Evolutionary conservation across 306 rosid genomes (phyloP).

Genomic region (Trifolium subterraneum): DNA sequence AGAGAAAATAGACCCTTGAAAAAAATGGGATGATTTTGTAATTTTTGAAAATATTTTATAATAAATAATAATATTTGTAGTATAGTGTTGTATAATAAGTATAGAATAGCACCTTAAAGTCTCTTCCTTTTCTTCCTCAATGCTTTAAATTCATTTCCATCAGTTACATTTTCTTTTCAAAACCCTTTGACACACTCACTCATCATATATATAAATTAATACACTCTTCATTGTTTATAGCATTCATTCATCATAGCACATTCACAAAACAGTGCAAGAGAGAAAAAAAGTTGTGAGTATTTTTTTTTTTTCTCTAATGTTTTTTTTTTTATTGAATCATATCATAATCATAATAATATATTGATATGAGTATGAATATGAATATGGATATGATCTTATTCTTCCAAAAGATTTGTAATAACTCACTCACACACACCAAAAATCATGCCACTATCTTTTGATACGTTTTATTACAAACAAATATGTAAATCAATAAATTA

Average conservation of each 20-base stretch:
- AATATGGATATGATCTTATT: not conserved
- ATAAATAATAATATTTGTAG: not conserved
- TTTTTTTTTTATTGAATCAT: not conserved
- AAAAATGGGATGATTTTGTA: not conserved
- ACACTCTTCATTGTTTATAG: too few species aligned
- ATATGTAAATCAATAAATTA: slow-evolving; percentile 32
- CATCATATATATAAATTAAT: slow-evolving; percentile 5
- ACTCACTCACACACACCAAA: slow-evolving; percentile 49
- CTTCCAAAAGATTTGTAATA: slow-evolving; percentile 57
- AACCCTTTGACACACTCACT: slow-evolving; percentile 3
- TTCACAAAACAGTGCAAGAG: slow-evolving; percentile 17
- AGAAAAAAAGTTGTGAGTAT: not conserved
- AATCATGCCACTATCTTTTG: slow-evolving; percentile 60
- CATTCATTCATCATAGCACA: slow-evolving; percentile 32
- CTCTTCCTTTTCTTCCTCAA: slow-evolving; percentile 45
- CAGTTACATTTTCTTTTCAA: slow-evolving; percentile 61
- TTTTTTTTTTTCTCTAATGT: not conserved
- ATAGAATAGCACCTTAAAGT: slow-evolving; percentile 38
- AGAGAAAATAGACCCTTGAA: not conserved
- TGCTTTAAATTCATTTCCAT: slow-evolving; percentile 65
- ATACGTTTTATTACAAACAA: slow-evolving; percentile 69
- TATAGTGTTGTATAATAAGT: not conserved
- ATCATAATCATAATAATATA: not conserved
- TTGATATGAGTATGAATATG: not conserved
- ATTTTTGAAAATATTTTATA: not conserved